phyloP scores from a whole-genome alignment of 2,329 filamentous ascomycete genomes.

The Elsinoe ampelina region DNA sequence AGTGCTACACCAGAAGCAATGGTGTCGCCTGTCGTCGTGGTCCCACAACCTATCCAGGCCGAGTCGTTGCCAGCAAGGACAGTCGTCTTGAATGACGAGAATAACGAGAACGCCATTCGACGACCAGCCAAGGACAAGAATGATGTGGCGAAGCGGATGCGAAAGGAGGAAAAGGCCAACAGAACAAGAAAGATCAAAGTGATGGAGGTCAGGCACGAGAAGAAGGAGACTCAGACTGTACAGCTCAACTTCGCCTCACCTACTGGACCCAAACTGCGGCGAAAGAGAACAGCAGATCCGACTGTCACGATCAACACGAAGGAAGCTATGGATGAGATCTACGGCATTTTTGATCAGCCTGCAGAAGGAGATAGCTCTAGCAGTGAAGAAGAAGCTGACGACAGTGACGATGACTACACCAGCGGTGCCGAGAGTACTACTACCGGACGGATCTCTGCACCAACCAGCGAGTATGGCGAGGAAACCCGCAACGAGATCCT shows the following conservation, averaged over 20 bases:
- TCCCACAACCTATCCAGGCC: not conserved
- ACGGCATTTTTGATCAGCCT: slow-evolving; percentile 91
- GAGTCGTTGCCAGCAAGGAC: slow-evolving; percentile 7
- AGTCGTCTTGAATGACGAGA: slow-evolving; percentile 30
- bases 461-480: slow-evolving; percentile 56
- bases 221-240: slow-evolving; percentile 83
- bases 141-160: slow-evolving; percentile 39
- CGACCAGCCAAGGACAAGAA: slow-evolving; percentile 29
- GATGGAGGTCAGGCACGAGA: slow-evolving; percentile 62
- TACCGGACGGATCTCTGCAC: slow-evolving; percentile 60
- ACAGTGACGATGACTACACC: slow-evolving; percentile 67
- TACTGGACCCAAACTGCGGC: slow-evolving; percentile 72
- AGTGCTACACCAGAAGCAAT: not conserved
- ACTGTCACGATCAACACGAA: slow-evolving; percentile 97
- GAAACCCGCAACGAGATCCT: slow-evolving; percentile 48
- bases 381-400: slow-evolving; percentile 55
- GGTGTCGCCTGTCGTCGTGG: not conserved
- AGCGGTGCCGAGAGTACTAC: slow-evolving; percentile 69
- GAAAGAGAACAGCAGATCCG: slow-evolving; percentile 64
- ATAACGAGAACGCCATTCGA: slow-evolving; percentile 37
- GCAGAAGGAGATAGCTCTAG: slow-evolving; percentile 48
- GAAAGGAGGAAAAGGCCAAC: slow-evolving; percentile 41
- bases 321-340: slow-evolving; percentile 94
- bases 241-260: slow-evolving; percentile 91
- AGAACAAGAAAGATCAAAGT: slow-evolving; percentile 56